Conservation (phyloP, 495 filamentous ascomycete species). For the Acidiella bohemica region DNA sequence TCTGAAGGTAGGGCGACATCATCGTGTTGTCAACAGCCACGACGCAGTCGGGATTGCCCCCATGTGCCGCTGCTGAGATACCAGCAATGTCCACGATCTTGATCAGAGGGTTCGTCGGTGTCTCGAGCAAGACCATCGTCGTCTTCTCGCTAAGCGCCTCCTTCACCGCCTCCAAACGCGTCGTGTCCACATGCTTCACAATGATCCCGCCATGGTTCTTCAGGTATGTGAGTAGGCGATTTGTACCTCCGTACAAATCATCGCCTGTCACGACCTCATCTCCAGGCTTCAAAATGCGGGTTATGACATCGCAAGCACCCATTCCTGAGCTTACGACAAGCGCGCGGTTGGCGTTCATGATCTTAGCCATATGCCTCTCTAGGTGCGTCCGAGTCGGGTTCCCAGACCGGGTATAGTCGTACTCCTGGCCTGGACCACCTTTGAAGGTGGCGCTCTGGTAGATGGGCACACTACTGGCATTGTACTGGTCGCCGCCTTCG, state of each 20-base stretch:
- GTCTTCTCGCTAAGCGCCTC: conserved; percentile 64
- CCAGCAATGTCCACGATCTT: conserved; percentile 86
- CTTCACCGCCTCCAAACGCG: conserved; percentile 50
- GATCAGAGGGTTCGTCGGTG: conserved; percentile 92
- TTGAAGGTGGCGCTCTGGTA: conserved; percentile 98
- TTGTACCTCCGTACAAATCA: conserved; percentile 91
- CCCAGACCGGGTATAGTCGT: conserved; percentile 95
- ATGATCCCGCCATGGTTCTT: conserved; percentile 71
- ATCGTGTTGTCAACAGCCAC: conserved; percentile 97
- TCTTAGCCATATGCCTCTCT: conserved; percentile 93
- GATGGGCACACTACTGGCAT: conserved; percentile 86
- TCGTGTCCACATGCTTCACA: conserved; percentile 95
- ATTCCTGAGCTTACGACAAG: conserved; percentile 92
- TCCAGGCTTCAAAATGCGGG: conserved; percentile 79
- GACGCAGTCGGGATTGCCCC: conserved; percentile 63
- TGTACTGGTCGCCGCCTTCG: conserved; percentile 89
- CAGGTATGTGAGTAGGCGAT: conserved; percentile 85
- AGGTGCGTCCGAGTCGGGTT: conserved; percentile 94
- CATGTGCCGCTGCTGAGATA: conserved; percentile 63
- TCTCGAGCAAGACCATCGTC: conserved; percentile 90
- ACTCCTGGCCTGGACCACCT: conserved; percentile 71
- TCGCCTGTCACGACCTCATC: conserved; percentile 96
- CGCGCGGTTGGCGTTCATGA: conserved; percentile 86
- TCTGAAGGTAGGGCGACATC: conserved; percentile 84
- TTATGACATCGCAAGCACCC: conserved; percentile 94